Evolutionary conservation across 2,329 filamentous ascomycete species (phyloP), one percentile per base, ranked within the genome.

Genomic region (Stagonosporopsis rhizophila): DNA sequence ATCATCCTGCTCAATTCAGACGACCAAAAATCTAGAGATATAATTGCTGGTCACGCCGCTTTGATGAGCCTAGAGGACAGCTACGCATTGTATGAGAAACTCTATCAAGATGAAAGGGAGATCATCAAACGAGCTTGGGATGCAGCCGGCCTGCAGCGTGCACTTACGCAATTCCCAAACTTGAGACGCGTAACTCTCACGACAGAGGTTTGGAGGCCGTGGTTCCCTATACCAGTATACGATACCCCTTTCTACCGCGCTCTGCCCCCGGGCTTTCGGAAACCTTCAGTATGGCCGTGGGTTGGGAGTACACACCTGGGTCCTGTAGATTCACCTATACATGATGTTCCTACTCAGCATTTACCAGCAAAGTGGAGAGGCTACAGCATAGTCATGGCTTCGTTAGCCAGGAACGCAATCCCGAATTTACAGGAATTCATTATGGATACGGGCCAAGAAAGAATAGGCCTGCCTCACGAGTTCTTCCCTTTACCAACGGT

Each of bases 201-300:
- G 3, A 74, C 74, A 6, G 75, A 76, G 2, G 65, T 76, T 0
- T 79, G 81, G 57, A 76, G 76, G 0, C 62, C 62, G 11, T 62
- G 66, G 39, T 53, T 74, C 0, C 71, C 74, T n/a, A 44, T 52
- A 0, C 79, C 79, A 0, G 53, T 72, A 0, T 80, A 81, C 45
- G 58, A 76, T 19, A 81, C 79, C 0, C 79, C 79, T 1, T 77
- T 77, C 63, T 77, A 79, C 27, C 76, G 78, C 6, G 68, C 71
- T 2, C 73, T 81, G 12, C 77, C 77, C 0, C 42, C 55, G 2
- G 75, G 75, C 4, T 78, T 81, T 34, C 74, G 74, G 22, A 79
- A 80, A 52, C 74, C 75, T 1, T 61, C 77, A 9, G 71, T 75
- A 1, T 69, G 67, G 15, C 69, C 72, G 12, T 76, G 74, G 76